phyloP scores from a whole-genome alignment of 2,329 filamentous ascomycete species.

The Lachnum nothofagi region DNA sequence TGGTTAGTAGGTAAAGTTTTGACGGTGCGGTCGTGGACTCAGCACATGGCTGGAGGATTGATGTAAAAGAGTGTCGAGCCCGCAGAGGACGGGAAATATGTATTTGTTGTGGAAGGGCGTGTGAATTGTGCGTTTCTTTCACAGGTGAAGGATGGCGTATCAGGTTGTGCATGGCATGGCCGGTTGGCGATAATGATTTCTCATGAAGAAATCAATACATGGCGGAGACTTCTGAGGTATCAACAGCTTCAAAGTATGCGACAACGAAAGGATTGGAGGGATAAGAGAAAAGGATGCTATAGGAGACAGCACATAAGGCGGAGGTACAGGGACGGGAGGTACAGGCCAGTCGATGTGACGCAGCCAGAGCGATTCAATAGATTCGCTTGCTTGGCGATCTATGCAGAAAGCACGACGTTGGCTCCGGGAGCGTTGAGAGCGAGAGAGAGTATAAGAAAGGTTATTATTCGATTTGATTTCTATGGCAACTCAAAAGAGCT shows the following conservation, averaged over 20 bases:
- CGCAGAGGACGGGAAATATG: conserved; percentile 11
- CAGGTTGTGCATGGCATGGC: neutral
- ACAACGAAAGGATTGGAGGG: neutral
- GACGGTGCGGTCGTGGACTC: conserved; percentile 5
- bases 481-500: no score
- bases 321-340: neutral
- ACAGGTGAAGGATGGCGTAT: conserved; percentile 8
- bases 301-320: no score
- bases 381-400: conserved; percentile 17
- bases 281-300: neutral
- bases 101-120: conserved; percentile 1
- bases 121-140: conserved; percentile 15
- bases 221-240: conserved; percentile 5
- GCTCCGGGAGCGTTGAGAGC: neutral
- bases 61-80: conserved; percentile 10
- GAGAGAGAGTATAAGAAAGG: neutral
- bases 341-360: conserved; percentile 3
- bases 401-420: conserved; percentile 6
- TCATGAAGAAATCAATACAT: conserved; percentile 2
- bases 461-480: neutral
- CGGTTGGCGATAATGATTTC: neutral
- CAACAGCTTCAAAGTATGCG: conserved; percentile 1
- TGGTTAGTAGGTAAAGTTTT: conserved; percentile 23
- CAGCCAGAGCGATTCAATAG: conserved; percentile 7
- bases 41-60: conserved; percentile 18